A percentile compares a stretch with the other conserved stretches of the same genome.
These are phyloP conservation scores for Plasmodium gonderi DNA, from an alignment of 169 alveolate genomes.

Conservation along the genomic window DNA sequence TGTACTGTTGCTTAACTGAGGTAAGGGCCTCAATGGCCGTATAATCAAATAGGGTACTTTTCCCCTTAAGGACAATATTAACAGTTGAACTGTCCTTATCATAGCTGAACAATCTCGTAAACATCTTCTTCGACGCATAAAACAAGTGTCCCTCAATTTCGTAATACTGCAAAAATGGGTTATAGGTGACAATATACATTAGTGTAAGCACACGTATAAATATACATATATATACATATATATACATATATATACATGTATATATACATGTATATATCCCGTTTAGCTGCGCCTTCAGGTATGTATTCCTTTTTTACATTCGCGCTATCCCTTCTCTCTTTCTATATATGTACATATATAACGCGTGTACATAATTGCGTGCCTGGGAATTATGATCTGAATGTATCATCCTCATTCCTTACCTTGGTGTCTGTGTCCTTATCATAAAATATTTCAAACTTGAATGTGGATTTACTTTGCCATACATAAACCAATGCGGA, in stretches of 20 bases:
- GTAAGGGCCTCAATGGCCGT: conserved; percentile 87
- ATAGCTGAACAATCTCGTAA: conserved; percentile 83
- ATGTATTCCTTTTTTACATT: neutral
- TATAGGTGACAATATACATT: neutral
- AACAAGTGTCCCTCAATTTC: conserved; percentile 88
- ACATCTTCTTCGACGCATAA: conserved; percentile 86
- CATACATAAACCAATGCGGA: conserved; percentile 88
- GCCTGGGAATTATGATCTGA: too few relatives aligned
- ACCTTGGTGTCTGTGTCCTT: conserved; percentile 84
- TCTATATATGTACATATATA: too few relatives aligned
- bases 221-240: neutral
- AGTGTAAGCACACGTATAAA: neutral
- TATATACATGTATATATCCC: neutral
- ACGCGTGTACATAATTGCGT: too few relatives aligned
- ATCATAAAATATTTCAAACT: conserved; percentile 86
- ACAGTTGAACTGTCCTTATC: conserved; percentile 87
- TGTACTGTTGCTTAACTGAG: conserved; percentile 78
- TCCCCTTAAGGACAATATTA: conserved; percentile 81
- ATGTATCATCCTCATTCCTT: neutral
- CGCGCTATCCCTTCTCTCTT: neutral
- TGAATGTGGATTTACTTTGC: conserved; percentile 86
- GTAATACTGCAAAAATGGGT: conserved; percentile 73
- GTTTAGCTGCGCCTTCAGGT: too few relatives aligned
- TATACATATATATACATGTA: neutral
- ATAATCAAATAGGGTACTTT: conserved; percentile 86